A percentile compares a stretch with the other conserved stretches of the same genome.
Conservation (phyloP, 805 yeast genomes). For the Yamadazyma takamatsuzukensis region DNA sequence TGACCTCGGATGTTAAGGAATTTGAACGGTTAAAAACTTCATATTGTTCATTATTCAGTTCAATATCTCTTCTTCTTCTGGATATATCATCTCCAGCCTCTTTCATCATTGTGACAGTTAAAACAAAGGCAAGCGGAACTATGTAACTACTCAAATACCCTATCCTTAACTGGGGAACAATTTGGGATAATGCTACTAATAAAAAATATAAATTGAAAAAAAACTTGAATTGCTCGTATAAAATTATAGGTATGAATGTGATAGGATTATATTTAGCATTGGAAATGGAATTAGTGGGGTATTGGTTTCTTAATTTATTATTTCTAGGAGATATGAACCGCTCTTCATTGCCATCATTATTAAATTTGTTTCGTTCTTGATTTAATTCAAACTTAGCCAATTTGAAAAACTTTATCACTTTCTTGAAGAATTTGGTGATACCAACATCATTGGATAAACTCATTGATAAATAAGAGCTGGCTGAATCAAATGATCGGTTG, state of each 20-base stretch:
- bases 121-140: constrained; percentile 91
- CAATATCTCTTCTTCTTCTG: constrained; percentile 84
- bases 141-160: constrained; percentile 92
- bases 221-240: constrained; percentile 95
- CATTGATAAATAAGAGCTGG: constrained; percentile 12
- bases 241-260: constrained; percentile 81
- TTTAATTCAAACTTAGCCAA: constrained; percentile 24
- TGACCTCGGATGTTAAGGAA: constrained; percentile 19
- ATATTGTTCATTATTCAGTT: constrained; percentile 79
- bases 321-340: constrained; percentile 40
- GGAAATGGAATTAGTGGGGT: constrained; percentile 75
- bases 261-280: constrained; percentile 92
- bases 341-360: constrained; percentile 16
- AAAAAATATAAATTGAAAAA: constrained; percentile 91
- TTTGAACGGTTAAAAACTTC: constrained; percentile 51
- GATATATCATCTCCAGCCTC: constrained; percentile 94
- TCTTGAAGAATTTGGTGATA: constrained; percentile 9
- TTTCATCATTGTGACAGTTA: constrained; percentile 88
- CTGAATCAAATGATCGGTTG: constrained; percentile 19
- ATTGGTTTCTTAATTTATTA: constrained; percentile 23
- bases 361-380: constrained; percentile 15
- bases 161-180: constrained; percentile 81
- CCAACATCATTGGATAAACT: background rate
- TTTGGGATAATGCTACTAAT: constrained; percentile 90
- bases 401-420: constrained; percentile 16